Evolutionary conservation across 768 basidiomycete genomes (phyloP).

Genomic region (Pulveroboletus frians): DNA sequence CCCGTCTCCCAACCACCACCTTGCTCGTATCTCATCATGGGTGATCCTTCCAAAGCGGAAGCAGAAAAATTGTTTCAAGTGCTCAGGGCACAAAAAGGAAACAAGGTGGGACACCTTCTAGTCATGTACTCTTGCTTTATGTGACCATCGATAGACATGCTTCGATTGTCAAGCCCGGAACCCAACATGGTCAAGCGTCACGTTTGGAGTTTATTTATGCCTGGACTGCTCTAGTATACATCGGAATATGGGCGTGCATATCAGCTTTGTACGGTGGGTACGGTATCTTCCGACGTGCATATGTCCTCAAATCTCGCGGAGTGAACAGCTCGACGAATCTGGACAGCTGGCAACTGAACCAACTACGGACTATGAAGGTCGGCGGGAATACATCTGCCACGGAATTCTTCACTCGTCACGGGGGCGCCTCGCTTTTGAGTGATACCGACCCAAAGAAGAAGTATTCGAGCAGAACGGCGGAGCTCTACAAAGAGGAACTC

Average conservation of each 20-base stretch:
- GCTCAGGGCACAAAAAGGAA: conserved; percentile 79
- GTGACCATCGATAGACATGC: conserved; percentile 53
- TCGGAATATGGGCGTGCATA: conserved; percentile 96
- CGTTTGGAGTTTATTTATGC: conserved; percentile 96
- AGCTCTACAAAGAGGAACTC: conserved; percentile 90
- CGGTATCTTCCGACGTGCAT: not conserved
- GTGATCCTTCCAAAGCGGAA: conserved; percentile 79
- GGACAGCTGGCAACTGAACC: conserved; percentile 86
- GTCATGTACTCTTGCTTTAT: not conserved
- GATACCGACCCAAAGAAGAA: conserved; percentile 83
- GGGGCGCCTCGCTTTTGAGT: conserved; percentile 62
- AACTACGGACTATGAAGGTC: conserved; percentile 94
- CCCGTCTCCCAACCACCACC: conserved; percentile 3
- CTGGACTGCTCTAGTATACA: conserved; percentile 94
- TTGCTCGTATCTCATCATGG: conserved; percentile 38
- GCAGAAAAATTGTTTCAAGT: conserved; percentile 83
- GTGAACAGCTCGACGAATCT: conserved; percentile 84
- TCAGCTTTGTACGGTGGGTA: conserved; percentile 88
- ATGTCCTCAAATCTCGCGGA: conserved; percentile 16
- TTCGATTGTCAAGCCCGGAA: conserved; percentile 95
- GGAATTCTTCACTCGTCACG: conserved; percentile 89
- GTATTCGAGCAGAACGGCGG: conserved; percentile 79
- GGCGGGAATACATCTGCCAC: conserved; percentile 85
- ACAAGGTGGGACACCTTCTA: conserved; percentile 52
- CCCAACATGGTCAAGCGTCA: conserved; percentile 96